A percentile compares a stretch with the other conserved stretches of the same genome.
Conservation (phyloP, 768 basidiomycete species). For the Atractiella rhizophila region DNA sequence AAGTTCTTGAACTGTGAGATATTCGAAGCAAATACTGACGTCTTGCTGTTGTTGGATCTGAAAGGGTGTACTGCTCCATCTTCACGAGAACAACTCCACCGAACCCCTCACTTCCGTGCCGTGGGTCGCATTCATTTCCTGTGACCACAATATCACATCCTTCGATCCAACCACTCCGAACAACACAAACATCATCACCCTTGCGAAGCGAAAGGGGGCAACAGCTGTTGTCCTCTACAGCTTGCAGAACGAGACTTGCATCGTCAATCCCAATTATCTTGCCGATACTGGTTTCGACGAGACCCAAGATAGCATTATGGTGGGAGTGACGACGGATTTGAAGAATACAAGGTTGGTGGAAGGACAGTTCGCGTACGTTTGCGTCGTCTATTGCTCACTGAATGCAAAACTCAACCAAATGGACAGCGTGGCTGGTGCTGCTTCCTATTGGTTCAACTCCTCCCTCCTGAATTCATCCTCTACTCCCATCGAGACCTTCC, state of each 20-base stretch:
- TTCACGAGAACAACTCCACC: conserved; percentile 32
- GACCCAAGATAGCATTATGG: conserved; percentile 27
- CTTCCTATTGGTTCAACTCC: conserved; percentile 30
- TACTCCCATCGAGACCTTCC: conserved; percentile 20
- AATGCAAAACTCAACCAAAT: no score
- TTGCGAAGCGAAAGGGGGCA: conserved; percentile 53
- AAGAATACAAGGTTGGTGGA: no score
- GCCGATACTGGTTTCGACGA: conserved; percentile 20
- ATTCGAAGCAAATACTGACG: not conserved
- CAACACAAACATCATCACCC: conserved; percentile 50
- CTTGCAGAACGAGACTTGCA: conserved; percentile 39
- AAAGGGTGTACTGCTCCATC: conserved; percentile 56
- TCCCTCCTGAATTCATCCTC: conserved; percentile 34
- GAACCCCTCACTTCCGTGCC: conserved; percentile 35
- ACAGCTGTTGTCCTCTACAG: conserved; percentile 62
- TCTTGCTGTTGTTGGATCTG: not conserved
- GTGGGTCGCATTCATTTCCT: conserved; percentile 73
- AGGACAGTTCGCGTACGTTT: no score
- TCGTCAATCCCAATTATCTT: conserved; percentile 47
- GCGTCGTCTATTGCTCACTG: no score
- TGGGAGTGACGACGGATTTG: no score
- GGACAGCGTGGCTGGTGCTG: no score
- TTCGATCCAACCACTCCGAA: conserved; percentile 6
- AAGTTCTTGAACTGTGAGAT: no score
- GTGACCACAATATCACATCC: conserved; percentile 45